Percentiles rank a stretch among this genome's conserved stretches.
phyloP scores from a whole-genome alignment of 306 rosid species.

The Oxytropis ochrocephala region DNA sequence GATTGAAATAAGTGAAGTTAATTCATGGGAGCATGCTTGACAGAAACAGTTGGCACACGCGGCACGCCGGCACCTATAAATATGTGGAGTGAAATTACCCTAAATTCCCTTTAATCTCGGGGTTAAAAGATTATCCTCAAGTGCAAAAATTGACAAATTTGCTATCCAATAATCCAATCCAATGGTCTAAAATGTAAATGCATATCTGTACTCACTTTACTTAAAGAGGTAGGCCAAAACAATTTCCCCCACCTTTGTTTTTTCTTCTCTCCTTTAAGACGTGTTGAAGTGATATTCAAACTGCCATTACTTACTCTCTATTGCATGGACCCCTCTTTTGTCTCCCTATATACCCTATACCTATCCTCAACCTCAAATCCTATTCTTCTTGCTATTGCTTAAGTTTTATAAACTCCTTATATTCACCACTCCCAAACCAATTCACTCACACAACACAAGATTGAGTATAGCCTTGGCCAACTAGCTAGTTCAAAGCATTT shows the following conservation, averaged over 20 bases:
- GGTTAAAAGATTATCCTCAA: not conserved
- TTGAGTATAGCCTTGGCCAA: conserved; percentile 20
- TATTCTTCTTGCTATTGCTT: not conserved
- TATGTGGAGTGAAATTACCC: not conserved
- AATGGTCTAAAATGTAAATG: not conserved
- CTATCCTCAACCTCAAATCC: conserved; percentile 16
- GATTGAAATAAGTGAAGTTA: not conserved
- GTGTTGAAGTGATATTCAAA: conserved; percentile 30
- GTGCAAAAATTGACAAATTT: conserved; percentile 5
- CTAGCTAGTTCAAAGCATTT: conserved; percentile 9
- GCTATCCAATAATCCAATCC: not conserved
- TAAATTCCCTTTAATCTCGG: not conserved
- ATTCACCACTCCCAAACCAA: not conserved
- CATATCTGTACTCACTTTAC: not conserved
- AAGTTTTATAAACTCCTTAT: conserved; percentile 8
- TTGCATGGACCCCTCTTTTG: conserved; percentile 46
- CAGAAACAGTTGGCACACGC: not conserved
- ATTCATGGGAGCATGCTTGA: not conserved
- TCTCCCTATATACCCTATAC: conserved; percentile 27
- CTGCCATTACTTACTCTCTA: conserved; percentile 28
- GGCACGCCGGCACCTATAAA: not conserved
- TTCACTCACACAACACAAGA: conserved; percentile 5
- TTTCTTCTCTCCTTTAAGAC: conserved; percentile 12
- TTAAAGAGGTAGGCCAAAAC: conserved; percentile 24
- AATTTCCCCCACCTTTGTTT: conserved; percentile 19